These are phyloP conservation scores for Colletotrichum scovillei DNA, from an alignment of 2,329 filamentous ascomycete genomes.

Conservation along the genomic window DNA sequence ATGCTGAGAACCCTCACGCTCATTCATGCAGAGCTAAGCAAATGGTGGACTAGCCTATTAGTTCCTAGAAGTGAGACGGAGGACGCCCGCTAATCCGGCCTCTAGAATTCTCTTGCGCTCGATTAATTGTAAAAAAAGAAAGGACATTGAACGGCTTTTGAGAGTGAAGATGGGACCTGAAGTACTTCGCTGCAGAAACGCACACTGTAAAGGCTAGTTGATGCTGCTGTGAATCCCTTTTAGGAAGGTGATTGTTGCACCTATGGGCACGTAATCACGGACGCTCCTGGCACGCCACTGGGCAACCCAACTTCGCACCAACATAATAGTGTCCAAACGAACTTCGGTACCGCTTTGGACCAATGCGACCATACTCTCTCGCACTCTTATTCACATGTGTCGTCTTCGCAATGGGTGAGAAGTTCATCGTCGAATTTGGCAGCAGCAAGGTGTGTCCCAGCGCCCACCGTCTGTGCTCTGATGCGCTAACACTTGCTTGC, in stretches of 20 bases:
- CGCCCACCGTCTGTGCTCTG: not conserved
- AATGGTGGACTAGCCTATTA: no score
- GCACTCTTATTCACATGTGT: not conserved
- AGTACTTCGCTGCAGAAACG: not conserved
- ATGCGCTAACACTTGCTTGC: not conserved
- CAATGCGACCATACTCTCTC: not conserved
- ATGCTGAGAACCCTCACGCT: no score
- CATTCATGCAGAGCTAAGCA: no score
- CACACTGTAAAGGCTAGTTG: no score
- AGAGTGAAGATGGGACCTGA: not conserved
- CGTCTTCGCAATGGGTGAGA: conserved; percentile 20
- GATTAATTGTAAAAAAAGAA: no score
- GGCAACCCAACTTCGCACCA: not conserved
- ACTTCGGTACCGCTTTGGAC: not conserved
- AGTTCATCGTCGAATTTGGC: conserved; percentile 34
- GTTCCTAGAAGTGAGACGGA: no score
- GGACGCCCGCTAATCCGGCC: no score
- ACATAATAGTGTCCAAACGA: not conserved
- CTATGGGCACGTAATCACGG: not conserved
- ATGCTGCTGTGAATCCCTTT: not conserved
- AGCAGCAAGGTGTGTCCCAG: conserved; percentile 12
- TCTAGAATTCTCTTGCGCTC: no score
- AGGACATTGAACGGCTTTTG: no score
- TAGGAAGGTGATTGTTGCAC: conserved; percentile 9
- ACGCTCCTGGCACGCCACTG: not conserved